These are phyloP conservation scores for Termitomyces sp. DNA, from an alignment of 768 basidiomycete genomes.

Conservation along the genomic window DNA sequence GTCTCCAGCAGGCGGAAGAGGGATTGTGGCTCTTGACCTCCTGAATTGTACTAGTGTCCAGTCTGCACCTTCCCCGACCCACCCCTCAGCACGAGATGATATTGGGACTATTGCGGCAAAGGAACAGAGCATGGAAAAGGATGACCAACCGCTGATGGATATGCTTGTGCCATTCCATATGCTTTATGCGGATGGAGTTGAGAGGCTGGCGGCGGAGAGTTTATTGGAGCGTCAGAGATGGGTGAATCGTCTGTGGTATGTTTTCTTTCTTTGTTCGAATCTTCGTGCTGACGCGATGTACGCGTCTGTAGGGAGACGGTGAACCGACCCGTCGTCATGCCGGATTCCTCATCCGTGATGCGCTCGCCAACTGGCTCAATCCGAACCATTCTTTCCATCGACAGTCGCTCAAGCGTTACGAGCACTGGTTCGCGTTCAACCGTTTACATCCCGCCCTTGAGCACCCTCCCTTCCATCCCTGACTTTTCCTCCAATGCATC, in stretches of 20 bases:
- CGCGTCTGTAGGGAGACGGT: conserved; percentile 62
- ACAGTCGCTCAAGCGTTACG: conserved; percentile 34
- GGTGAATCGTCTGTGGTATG: conserved; percentile 87
- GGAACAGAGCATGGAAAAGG: conserved; percentile 45
- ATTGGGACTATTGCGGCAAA: conserved; percentile 82
- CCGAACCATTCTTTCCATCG: conserved; percentile 60
- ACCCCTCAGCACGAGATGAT: conserved; percentile 78
- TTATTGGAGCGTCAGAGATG: conserved; percentile 82
- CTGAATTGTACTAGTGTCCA: conserved; percentile 84
- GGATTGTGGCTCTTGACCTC: conserved; percentile 82
- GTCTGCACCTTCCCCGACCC: conserved; percentile 74
- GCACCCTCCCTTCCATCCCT: conserved; percentile 63
- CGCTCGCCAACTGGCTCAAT: conserved; percentile 56
- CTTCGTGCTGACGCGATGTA: neutral
- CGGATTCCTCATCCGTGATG: conserved; percentile 41
- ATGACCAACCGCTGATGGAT: conserved; percentile 53
- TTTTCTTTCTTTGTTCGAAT: conserved; percentile 10
- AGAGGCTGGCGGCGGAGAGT: conserved; percentile 85
- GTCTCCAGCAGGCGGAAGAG: conserved; percentile 74
- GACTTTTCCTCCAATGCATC: conserved; percentile 40
- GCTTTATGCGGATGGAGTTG: conserved; percentile 85
- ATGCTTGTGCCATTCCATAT: conserved; percentile 87
- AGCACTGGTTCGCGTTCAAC: conserved; percentile 64
- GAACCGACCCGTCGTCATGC: conserved; percentile 46
- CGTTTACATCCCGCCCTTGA: conserved; percentile 72